These are phyloP conservation scores for Dissophora globulifera DNA, from an alignment of 192 early-diverging fungal species.

Conservation along the genomic window DNA sequence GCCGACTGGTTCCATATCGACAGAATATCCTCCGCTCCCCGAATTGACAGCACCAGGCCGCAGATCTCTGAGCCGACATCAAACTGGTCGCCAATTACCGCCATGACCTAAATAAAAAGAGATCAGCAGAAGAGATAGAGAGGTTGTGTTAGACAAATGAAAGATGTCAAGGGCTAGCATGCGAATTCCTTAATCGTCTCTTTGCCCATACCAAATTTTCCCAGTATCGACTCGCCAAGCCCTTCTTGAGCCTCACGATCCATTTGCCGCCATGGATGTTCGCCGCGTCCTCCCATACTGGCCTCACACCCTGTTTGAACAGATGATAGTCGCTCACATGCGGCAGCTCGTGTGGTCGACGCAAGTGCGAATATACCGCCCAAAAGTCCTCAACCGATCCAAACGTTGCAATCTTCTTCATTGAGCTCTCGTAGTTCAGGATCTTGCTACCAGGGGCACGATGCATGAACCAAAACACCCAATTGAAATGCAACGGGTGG, in stretches of 20 bases:
- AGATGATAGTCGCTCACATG: constrained; percentile 92
- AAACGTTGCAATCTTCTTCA: constrained; percentile 87
- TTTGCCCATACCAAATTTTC: constrained; percentile 74
- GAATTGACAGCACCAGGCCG: constrained; percentile 92
- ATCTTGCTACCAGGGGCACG: constrained; percentile 87
- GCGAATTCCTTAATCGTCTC: too few relatives aligned
- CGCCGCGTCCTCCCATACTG: constrained; percentile 92
- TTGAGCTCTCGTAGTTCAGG: constrained; percentile 85
- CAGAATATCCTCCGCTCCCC: constrained; percentile 93
- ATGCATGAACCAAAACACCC: constrained; percentile 97
- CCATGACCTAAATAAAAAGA: constrained; percentile 84
- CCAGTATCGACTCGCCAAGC: constrained; percentile 91
- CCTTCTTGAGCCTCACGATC: constrained; percentile 95
- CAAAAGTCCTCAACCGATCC: constrained; percentile 82
- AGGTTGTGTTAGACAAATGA: too few relatives aligned
- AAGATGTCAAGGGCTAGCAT: not conserved
- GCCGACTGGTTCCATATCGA: constrained; percentile 95
- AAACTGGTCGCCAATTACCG: constrained; percentile 92
- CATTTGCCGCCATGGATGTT: constrained; percentile 94
- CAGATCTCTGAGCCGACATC: constrained; percentile 89
- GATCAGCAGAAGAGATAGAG: too few relatives aligned
- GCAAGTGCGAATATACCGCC: constrained; percentile 81
- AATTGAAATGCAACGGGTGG: constrained; percentile 81
- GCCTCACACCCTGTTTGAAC: constrained; percentile 90
- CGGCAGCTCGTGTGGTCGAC: constrained; percentile 83